Conservation (phyloP, 2,329 filamentous ascomycete genomes). For the Ophiostoma fasciatum region DNA sequence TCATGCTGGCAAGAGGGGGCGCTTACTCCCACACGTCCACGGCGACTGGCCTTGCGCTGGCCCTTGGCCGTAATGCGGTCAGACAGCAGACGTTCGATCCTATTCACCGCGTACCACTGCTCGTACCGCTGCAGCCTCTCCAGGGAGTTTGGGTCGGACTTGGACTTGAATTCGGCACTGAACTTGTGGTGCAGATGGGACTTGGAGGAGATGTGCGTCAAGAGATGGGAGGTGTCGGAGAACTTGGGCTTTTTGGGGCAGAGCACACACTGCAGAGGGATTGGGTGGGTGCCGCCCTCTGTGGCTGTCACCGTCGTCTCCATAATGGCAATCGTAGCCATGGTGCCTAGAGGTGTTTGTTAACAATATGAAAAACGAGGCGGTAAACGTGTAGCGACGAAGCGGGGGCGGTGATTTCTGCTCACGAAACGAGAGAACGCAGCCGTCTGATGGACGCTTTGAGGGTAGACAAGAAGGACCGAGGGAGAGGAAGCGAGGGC, state of each 20-base stretch:
- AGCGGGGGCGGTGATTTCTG: no score
- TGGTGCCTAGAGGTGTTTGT: constrained; percentile 9
- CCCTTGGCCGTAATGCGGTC: constrained; percentile 68
- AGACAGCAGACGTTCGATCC: constrained; percentile 58
- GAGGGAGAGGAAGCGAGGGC: background rate
- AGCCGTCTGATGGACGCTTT: no score
- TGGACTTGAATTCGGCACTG: constrained; percentile 59
- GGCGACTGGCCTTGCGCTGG: constrained; percentile 31
- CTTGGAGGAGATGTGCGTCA: constrained; percentile 87
- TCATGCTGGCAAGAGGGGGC: background rate
- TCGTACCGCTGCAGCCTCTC: constrained; percentile 54
- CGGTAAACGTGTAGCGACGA: no score
- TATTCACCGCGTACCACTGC: constrained; percentile 59
- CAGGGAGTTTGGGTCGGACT: constrained; percentile 50
- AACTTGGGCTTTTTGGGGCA: constrained; percentile 70
- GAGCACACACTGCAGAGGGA: constrained; percentile 66
- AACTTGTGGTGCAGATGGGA: constrained; percentile 78
- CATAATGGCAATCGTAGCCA: constrained; percentile 22
- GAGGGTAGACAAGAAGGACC: background rate
- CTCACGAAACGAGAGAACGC: no score
- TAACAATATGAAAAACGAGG: background rate
- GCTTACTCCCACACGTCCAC: no score
- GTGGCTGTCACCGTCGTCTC: constrained; percentile 3
- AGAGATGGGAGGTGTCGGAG: constrained; percentile 78
- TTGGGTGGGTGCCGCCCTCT: constrained; percentile 17